phyloP scores from a whole-genome alignment of 768 basidiomycete species.

The Gloeopeniophorella convolvens region DNA sequence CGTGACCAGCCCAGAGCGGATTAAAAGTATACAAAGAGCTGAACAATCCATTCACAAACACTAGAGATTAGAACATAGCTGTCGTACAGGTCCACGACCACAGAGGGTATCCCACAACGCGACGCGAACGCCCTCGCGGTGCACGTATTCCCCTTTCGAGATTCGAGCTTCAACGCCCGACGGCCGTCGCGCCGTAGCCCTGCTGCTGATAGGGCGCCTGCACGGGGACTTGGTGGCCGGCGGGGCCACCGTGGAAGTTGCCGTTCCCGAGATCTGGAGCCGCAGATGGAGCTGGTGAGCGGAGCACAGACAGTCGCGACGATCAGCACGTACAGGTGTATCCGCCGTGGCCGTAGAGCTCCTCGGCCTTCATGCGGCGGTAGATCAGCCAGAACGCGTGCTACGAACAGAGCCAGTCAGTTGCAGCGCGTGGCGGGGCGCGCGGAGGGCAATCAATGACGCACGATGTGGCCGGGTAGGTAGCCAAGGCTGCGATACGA shows the following conservation, averaged over 20 bases:
- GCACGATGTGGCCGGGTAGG: constrained; percentile 54
- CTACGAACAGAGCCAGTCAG: constrained; percentile 24
- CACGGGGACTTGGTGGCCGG: neutral
- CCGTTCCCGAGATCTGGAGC: constrained; percentile 29
- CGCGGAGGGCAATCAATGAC: too few relatives aligned
- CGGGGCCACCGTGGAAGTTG: constrained; percentile 10
- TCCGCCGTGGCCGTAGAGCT: constrained; percentile 69
- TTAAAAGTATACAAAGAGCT: too few relatives aligned
- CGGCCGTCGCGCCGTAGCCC: constrained; percentile 3
- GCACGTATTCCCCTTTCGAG: too few relatives aligned
- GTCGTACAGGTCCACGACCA: neutral
- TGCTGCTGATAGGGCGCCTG: constrained; percentile 5
- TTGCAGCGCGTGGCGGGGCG: too few relatives aligned
- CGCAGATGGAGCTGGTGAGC: neutral
- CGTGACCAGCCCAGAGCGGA: neutral
- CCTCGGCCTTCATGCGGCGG: constrained; percentile 84
- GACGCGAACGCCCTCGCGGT: too few relatives aligned
- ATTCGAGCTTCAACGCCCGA: neutral
- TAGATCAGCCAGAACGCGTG: constrained; percentile 91
- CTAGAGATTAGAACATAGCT: too few relatives aligned
- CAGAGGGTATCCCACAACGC: too few relatives aligned
- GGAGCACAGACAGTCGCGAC: neutral
- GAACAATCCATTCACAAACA: too few relatives aligned
- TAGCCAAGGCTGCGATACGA: constrained; percentile 55
- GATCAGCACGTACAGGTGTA: constrained; percentile 60